Percentiles rank a stretch among this genome's conserved stretches.
phyloP scores from a whole-genome alignment of 2,329 filamentous ascomycete species.

The Capronia americana region DNA sequence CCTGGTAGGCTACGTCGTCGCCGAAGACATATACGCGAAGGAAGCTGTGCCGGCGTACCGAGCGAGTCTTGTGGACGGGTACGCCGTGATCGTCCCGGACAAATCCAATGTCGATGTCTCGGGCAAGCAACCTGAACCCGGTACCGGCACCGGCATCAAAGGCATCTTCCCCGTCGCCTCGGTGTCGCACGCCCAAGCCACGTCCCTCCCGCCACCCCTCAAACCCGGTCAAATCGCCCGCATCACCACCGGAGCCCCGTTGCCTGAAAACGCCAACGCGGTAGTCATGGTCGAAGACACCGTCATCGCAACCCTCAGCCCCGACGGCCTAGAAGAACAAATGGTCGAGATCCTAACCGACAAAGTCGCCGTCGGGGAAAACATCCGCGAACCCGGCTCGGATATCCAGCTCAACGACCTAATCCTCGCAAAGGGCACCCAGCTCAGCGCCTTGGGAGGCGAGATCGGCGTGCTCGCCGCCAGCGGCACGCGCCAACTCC shows the following conservation, averaged over 20 bases:
- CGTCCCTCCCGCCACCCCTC: constrained; percentile 66
- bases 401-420: constrained; percentile 74
- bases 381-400: constrained; percentile 88
- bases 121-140: not conserved
- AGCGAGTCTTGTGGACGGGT: constrained; percentile 96
- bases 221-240: constrained; percentile 78
- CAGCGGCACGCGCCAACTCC: constrained; percentile 74
- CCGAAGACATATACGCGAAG: constrained; percentile 77
- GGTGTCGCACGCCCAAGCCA: constrained; percentile 82
- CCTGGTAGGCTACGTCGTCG: constrained; percentile 78
- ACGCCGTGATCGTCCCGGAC: constrained; percentile 74
- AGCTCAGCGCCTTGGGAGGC: constrained; percentile 84
- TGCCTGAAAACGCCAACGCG: constrained; percentile 85
- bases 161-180: constrained; percentile 86
- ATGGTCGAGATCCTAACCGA: constrained; percentile 85
- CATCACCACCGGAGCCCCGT: constrained; percentile 91
- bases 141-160: constrained; percentile 62
- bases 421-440: constrained; percentile 77
- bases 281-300: constrained; percentile 99
- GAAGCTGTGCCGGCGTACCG: constrained; percentile 92
- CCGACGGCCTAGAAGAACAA: constrained; percentile 80
- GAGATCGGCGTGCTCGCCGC: constrained; percentile 90
- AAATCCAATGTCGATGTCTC: constrained; percentile 1
- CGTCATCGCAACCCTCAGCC: constrained; percentile 66
- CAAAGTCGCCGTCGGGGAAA: constrained; percentile 77